Percentiles rank a stretch among this genome's conserved stretches.
Evolutionary conservation across 495 filamentous ascomycete species (phyloP).

Genomic region (Chaetomium cochliodes): DNA sequence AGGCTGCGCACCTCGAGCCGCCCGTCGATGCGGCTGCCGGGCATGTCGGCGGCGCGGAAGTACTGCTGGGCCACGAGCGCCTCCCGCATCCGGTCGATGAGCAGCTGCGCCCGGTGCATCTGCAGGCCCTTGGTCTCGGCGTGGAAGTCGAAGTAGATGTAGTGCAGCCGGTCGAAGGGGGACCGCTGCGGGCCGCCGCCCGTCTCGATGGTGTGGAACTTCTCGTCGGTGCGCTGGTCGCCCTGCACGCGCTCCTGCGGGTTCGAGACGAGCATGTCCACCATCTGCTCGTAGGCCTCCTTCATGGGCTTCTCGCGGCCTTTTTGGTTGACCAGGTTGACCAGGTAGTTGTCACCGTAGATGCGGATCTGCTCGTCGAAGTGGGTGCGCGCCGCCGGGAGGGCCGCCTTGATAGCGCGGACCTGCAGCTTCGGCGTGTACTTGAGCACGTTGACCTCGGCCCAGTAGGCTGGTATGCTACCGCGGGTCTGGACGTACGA

Average conservation of each 20-base stretch:
- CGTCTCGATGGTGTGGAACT: slow-evolving; percentile 74
- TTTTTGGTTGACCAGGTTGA: slow-evolving; percentile 94
- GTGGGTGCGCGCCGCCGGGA: slow-evolving; percentile 74
- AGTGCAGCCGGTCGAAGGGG: slow-evolving; percentile 80
- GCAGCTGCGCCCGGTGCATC: slow-evolving; percentile 86
- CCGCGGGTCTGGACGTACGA: slow-evolving; percentile 95
- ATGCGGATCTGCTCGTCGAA: slow-evolving; percentile 87
- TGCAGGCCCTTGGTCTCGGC: slow-evolving; percentile 91
- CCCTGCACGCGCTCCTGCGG: slow-evolving; percentile 61
- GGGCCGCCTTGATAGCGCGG: slow-evolving; percentile 76
- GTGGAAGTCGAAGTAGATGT: slow-evolving; percentile 98
- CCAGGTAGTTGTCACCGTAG: slow-evolving; percentile 94
- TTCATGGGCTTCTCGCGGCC: slow-evolving; percentile 86
- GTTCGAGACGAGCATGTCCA: slow-evolving; percentile 68
- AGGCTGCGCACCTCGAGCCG: slow-evolving; percentile 72
- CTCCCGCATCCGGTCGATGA: slow-evolving; percentile 75
- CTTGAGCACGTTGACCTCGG: slow-evolving; percentile 84
- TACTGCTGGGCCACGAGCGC: slow-evolving; percentile 76
- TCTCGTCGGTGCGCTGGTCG: slow-evolving; percentile 64
- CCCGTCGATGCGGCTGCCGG: slow-evolving; percentile 60
- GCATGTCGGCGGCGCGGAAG: slow-evolving; percentile 87
- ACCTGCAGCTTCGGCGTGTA: slow-evolving; percentile 89
- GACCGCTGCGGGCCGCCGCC: slow-evolving; percentile 47
- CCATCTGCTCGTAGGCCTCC: slow-evolving; percentile 84
- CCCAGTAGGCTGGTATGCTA: slow-evolving; percentile 92